A percentile compares a stretch with the other conserved stretches of the same genome.
These are phyloP conservation scores for Begonia loranthoides DNA, from an alignment of 306 rosid species.

Conservation along the genomic window DNA sequence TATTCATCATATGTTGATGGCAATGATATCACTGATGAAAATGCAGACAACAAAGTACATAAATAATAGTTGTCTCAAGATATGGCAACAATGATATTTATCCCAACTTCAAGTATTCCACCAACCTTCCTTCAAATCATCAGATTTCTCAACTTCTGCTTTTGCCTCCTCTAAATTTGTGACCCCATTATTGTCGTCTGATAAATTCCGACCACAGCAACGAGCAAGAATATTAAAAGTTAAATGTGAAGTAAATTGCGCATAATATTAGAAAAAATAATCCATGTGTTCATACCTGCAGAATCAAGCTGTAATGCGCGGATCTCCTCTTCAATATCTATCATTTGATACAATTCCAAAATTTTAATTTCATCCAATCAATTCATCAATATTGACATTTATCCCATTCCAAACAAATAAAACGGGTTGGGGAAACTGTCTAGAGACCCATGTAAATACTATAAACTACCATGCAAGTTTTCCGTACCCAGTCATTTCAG, in stretches of 20 bases:
- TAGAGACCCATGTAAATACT: too few relatives aligned
- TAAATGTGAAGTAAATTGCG: constrained; percentile 3
- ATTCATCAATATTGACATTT: background rate
- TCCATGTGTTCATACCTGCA: constrained; percentile 37
- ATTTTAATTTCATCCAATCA: background rate
- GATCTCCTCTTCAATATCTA: constrained; percentile 86
- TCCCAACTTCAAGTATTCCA: constrained; percentile 13
- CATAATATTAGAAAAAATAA: background rate
- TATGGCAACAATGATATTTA: background rate
- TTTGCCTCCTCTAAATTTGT: constrained; percentile 40
- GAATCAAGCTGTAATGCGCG: constrained; percentile 86
- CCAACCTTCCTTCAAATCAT: constrained; percentile 75
- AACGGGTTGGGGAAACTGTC: too few relatives aligned
- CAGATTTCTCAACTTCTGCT: constrained; percentile 42
- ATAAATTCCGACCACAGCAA: constrained; percentile 14
- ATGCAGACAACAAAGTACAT: too few relatives aligned
- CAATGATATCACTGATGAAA: too few relatives aligned
- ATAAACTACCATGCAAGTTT: too few relatives aligned
- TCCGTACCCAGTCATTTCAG: too few relatives aligned
- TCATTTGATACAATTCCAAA: constrained; percentile 16
- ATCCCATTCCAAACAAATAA: too few relatives aligned
- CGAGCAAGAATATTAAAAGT: constrained; percentile 14
- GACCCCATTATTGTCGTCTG: constrained; percentile 57
- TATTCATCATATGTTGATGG: too few relatives aligned
- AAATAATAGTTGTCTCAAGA: too few relatives aligned